These are phyloP conservation scores for Scolecobasidium constrictum DNA, from an alignment of 2,329 filamentous ascomycete species.

Conservation along the genomic window DNA sequence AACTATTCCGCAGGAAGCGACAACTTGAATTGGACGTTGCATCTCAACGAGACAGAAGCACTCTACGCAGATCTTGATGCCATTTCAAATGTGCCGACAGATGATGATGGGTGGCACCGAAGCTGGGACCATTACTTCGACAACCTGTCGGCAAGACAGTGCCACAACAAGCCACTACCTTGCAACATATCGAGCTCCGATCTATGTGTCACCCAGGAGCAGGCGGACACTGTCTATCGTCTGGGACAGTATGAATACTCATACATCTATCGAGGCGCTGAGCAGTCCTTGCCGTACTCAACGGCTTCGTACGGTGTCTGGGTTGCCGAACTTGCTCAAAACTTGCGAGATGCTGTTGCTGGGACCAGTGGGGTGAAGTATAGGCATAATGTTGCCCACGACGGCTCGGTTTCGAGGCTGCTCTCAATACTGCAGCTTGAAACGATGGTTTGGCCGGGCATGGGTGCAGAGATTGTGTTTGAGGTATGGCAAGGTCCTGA, in stretches of 20 bases:
- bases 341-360: conserved; percentile 46
- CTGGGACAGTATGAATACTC: conserved; percentile 74
- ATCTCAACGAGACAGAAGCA: conserved; percentile 45
- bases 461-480: conserved; percentile 70
- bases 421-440: conserved; percentile 62
- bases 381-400: conserved; percentile 70
- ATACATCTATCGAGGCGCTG: conserved; percentile 61
- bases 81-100: conserved; percentile 52
- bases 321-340: conserved; percentile 57
- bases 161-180: conserved; percentile 61
- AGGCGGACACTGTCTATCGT: conserved; percentile 62
- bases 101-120: conserved; percentile 53
- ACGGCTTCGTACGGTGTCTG: conserved; percentile 58
- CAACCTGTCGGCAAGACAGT: conserved; percentile 69
- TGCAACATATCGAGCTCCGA: conserved; percentile 31
- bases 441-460: conserved; percentile 73
- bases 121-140: conserved; percentile 78
- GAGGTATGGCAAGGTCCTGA: conserved; percentile 46
- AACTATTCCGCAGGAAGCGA: conserved; percentile 35
- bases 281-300: conserved; percentile 50
- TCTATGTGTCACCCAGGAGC: conserved; percentile 48
- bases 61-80: conserved; percentile 53
- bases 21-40: conserved; percentile 47
- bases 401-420: conserved; percentile 58
- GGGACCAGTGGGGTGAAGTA: conserved; percentile 41